Base-by-base conservation (phyloP, 2,329 filamentous ascomycete genomes). In the Hymenoscyphus linearis region DNA sequence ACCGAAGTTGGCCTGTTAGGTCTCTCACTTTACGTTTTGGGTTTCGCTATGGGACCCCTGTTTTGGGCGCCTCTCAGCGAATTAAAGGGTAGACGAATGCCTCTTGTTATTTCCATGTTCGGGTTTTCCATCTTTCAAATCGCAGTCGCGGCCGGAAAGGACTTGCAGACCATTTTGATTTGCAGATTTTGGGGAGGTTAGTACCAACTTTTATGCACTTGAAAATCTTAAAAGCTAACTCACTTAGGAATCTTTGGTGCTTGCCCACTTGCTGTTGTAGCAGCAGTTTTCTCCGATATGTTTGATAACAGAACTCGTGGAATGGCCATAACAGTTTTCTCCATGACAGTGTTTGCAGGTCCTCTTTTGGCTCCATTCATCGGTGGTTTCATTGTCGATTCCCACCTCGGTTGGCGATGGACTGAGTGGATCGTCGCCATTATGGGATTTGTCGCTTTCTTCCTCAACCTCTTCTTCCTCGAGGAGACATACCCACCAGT, bases 11-110 rank as follows among this genome's bases (percentile, higher is more conserved):
- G 84, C 54, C 71, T 87, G 3, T 76, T 91, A 12, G 86, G 87
- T 22, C 80, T 89, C 0, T 86, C 86, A 0, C 79, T 90, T 57
- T 91, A 86, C 75, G 86, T 90, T n/a, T 74, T 90, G 9, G 86
- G 86, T 44, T 87, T 91, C 54, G 89, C 86, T 1, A 84, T 88
- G 60, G 89, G 88, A 0, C 89, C 89, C 1, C 82, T 84, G 0
- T 77, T 92, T 25, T 90, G 87, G 78, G 89, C 88, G 2, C 89
- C 89, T 0, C 76, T 92, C 4, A 89, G 86, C 1, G 90, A 93
- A 75, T 77, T 89, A 40, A 84, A 80, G 67, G 90, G 90, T 40
- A 83, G 90, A 31, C 79, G 83, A 36, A 72, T 89, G 25, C 85
- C 86, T 9, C 71, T 89, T 2, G 75, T 87, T 35, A 62, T 86